Conservation (phyloP, 2,329 filamentous ascomycete genomes). For the Neurospora crassa region DNA sequence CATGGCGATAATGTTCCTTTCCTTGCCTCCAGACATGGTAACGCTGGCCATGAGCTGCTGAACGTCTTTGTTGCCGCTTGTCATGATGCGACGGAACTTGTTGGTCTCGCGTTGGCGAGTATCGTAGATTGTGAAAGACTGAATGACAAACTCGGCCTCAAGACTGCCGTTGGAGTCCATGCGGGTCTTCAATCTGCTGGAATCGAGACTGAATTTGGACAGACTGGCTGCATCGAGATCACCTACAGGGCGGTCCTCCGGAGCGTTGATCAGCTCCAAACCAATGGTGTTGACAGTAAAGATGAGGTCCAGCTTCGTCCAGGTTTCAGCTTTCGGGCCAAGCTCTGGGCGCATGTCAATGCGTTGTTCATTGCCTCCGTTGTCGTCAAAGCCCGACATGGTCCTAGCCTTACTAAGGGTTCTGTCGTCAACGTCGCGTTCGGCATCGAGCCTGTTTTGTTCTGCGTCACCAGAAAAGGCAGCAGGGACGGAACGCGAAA, state of each 20-base stretch:
- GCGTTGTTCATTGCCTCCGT: conserved; percentile 29
- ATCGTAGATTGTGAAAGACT: conserved; percentile 90
- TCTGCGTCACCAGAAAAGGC: conserved; percentile 72
- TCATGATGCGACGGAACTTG: conserved; percentile 98
- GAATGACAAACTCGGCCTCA: conserved; percentile 86
- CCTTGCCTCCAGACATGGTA: conserved; percentile 77
- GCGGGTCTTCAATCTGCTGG: conserved; percentile 81
- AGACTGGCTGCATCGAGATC: conserved; percentile 71
- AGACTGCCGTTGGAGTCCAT: conserved; percentile 88
- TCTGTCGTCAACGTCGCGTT: conserved; percentile 59
- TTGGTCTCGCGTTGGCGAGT: conserved; percentile 83
- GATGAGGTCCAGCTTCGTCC: conserved; percentile 87
- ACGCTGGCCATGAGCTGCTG: conserved; percentile 98
- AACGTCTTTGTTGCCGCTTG: conserved; percentile 84
- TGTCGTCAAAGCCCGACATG: conserved; percentile 27
- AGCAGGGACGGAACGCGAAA: conserved; percentile 78
- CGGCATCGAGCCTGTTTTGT: conserved; percentile 62
- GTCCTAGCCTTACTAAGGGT: conserved; percentile 40
- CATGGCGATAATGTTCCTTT: conserved; percentile 78
- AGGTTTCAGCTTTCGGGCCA: conserved; percentile 57
- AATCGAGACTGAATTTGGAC: conserved; percentile 88
- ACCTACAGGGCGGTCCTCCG: conserved; percentile 67
- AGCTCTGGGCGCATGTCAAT: conserved; percentile 61
- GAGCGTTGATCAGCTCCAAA: conserved; percentile 73
- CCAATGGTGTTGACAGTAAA: conserved; percentile 86